Conservation (phyloP, 139 green algal genomes). For the Chlorella sp. region DNA sequence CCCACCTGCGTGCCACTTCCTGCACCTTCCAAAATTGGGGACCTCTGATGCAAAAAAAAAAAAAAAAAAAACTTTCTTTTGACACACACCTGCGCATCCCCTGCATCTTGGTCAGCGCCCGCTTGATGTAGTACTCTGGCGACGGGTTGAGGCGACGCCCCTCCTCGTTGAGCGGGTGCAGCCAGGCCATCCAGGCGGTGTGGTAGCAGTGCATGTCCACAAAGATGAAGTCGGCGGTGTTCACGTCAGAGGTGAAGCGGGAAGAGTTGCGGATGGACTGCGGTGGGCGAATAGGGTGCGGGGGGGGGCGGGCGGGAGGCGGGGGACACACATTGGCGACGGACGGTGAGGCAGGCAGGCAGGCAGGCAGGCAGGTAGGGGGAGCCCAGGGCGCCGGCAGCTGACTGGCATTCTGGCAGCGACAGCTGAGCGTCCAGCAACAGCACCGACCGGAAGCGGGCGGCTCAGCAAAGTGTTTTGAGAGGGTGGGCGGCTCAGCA, state of each 20-base stretch:
- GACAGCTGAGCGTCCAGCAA: too few species aligned
- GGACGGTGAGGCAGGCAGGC: not conserved
- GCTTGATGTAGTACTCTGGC: conserved; percentile 39
- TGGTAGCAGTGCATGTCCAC: conserved; percentile 58
- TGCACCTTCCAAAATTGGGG: too few species aligned
- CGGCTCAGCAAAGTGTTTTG: too few species aligned
- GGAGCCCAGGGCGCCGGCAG: too few species aligned
- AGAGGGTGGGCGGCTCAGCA: too few species aligned
- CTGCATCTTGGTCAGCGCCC: conserved; percentile 25
- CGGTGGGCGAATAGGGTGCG: not conserved
- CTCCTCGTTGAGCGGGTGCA: conserved; percentile 39
- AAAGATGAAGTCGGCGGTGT: conserved; percentile 50
- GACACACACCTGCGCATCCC: conserved; percentile 35
- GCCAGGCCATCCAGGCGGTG: conserved; percentile 46
- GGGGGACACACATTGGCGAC: not conserved
- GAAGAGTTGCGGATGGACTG: conserved; percentile 35
- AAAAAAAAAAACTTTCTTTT: too few species aligned
- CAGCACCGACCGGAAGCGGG: too few species aligned
- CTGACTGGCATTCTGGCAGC: not conserved
- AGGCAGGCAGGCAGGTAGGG: not conserved
- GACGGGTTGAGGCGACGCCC: conserved; percentile 11
- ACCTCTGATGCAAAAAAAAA: too few species aligned
- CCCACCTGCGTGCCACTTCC: too few species aligned
- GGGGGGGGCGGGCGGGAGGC: not conserved
- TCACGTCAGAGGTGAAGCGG: not conserved